Percentiles rank a stretch among this genome's conserved stretches.
phyloP scores from a whole-genome alignment of 345 rosid species.

The Cardamine occulta region DNA sequence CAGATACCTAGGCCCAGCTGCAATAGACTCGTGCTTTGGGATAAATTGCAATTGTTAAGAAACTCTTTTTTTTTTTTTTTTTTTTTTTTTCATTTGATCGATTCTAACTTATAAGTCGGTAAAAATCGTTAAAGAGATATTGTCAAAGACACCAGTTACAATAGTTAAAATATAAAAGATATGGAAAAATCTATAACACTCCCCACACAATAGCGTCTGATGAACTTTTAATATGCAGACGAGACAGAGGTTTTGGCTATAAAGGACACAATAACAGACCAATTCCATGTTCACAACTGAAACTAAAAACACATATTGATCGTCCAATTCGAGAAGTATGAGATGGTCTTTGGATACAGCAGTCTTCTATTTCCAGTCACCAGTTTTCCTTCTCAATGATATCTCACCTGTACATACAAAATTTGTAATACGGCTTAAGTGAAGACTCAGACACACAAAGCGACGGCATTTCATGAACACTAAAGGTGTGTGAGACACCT shows the following conservation, averaged over 20 bases:
- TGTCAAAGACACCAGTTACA: not conserved
- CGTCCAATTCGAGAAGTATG: slow-evolving; percentile 1
- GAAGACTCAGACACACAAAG: not conserved
- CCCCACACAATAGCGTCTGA: not conserved
- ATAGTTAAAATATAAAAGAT: not conserved
- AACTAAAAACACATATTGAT: slow-evolving; percentile 19
- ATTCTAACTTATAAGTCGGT: not conserved
- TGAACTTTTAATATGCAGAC: not conserved
- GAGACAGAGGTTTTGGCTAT: not conserved
- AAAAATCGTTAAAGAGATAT: not conserved
- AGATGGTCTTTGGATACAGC: not conserved
- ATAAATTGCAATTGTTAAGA: not conserved
- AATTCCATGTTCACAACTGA: slow-evolving; percentile 15
- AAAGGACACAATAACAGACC: not conserved
- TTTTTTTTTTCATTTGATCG: not conserved
- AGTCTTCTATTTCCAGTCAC: not conserved
- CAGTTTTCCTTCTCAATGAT: slow-evolving; percentile 41
- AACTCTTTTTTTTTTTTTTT: no score
- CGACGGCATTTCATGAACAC: slow-evolving; percentile 22
- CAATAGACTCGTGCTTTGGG: not conserved
- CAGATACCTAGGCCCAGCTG: not conserved
- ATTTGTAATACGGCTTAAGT: not conserved
- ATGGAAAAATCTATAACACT: not conserved
- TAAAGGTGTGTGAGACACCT: not conserved
- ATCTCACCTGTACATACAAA: slow-evolving; percentile 53